These are phyloP conservation scores for Zea mays DNA, from an alignment of 176 grass and related monocot species.

Conservation along the genomic window Zm-B73-REFERENCE-NAM-5.0 NC_050099.1:179123001-179123500, in stretches of 20 bases:
- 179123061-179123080: background rate
- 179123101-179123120: background rate
- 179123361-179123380: conserved; percentile 23
- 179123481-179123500: conserved; percentile 38
- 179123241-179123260: conserved; percentile 67
- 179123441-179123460: conserved; percentile 37
- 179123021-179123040: too few relatives aligned
- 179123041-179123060: background rate
- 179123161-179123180: conserved; percentile 26
- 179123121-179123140: conserved; percentile 34
- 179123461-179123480: conserved; percentile 54
- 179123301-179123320: conserved; percentile 50
- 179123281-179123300: conserved; percentile 43
- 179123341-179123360: conserved; percentile 60
- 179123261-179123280: conserved; percentile 29
- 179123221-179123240: conserved; percentile 68
- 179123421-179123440: conserved; percentile 39
- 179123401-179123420: conserved; percentile 16
- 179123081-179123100: background rate
- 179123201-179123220: conserved; percentile 78
- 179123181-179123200: conserved; percentile 63
- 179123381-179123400: conserved; percentile 15
- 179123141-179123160: conserved; percentile 33
- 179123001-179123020: too few relatives aligned
- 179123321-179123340: conserved; percentile 55